A percentile compares a stretch with the other conserved stretches of the same genome.
phyloP scores from a whole-genome alignment of 306 rosid genomes.

The Castanea crenata region DNA sequence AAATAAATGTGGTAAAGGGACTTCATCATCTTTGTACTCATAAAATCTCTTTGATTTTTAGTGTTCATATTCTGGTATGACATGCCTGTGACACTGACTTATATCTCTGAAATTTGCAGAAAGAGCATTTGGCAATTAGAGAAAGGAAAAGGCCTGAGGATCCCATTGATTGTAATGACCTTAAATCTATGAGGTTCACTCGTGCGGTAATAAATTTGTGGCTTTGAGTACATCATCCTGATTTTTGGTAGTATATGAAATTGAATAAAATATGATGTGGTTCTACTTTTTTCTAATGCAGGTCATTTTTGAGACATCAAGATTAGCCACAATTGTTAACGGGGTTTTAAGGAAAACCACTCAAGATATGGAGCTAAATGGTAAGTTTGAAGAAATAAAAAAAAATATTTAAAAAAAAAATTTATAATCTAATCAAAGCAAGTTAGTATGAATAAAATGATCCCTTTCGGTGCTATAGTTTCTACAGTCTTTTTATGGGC shows the following conservation, averaged over 20 bases:
- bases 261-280: slow-evolving; percentile 1
- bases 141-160: slow-evolving; percentile 63
- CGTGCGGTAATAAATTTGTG: slow-evolving; percentile 67
- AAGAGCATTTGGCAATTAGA: slow-evolving; percentile 83
- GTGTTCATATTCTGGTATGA: neutral
- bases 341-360: slow-evolving; percentile 95
- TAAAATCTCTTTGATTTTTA: no score
- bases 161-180: slow-evolving; percentile 64
- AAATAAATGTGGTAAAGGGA: no score
- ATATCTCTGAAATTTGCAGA: slow-evolving; percentile 34
- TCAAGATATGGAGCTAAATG: slow-evolving; percentile 85
- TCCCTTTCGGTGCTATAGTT: slow-evolving; percentile 7
- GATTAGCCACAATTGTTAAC: slow-evolving; percentile 93
- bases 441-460: neutral
- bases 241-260: neutral
- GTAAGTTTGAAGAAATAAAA: slow-evolving; percentile 38
- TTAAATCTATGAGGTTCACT: slow-evolving; percentile 84
- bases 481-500: slow-evolving; percentile 38
- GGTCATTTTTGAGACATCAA: slow-evolving; percentile 98
- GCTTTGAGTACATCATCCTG: slow-evolving; percentile 6
- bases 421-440: no score
- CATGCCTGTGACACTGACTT: slow-evolving; percentile 14
- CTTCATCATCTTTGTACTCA: no score
- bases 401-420: no score
- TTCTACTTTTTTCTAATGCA: slow-evolving; percentile 30